A percentile compares a stretch with the other conserved stretches of the same genome.
phyloP scores from a whole-genome alignment of 2,329 filamentous ascomycete genomes.

The Phyllosticta citribraziliensis region DNA sequence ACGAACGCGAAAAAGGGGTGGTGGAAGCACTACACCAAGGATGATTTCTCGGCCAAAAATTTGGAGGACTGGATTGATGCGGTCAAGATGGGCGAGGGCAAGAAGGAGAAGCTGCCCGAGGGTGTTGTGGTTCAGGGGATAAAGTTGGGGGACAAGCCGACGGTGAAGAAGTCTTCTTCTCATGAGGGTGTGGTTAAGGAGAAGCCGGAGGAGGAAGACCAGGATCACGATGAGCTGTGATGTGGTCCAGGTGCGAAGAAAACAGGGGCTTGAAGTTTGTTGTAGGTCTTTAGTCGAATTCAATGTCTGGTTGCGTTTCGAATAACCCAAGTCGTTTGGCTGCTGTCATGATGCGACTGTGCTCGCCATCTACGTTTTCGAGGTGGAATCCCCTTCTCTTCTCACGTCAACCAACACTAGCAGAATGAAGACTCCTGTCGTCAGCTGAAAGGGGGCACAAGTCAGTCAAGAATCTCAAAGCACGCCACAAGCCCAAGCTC shows the following conservation, averaged over 20 bases:
- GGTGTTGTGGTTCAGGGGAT: constrained; percentile 23
- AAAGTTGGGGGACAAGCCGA: constrained; percentile 9
- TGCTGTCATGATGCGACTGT: not conserved
- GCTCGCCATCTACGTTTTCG: not conserved
- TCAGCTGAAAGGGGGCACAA: not conserved
- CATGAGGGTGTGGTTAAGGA: constrained; percentile 10
- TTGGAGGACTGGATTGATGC: constrained; percentile 83
- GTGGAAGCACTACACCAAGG: constrained; percentile 65
- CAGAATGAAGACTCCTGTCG: not conserved
- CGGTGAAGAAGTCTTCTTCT: constrained; percentile 14
- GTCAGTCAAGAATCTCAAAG: not conserved
- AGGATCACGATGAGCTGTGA: constrained; percentile 15
- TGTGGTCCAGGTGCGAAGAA: not conserved
- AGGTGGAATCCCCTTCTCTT: not conserved
- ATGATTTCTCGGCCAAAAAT: constrained; percentile 45
- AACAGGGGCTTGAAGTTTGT: not conserved
- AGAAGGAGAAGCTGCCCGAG: constrained; percentile 61
- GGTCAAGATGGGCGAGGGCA: constrained; percentile 80
- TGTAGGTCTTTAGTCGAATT: not conserved
- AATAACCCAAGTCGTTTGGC: not conserved
- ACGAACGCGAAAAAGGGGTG: constrained; percentile 77
- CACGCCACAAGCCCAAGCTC: too few species aligned
- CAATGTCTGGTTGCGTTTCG: not conserved
- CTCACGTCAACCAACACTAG: not conserved
- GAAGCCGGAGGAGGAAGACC: constrained; percentile 13